These are phyloP conservation scores for Plantago rigida DNA, from an alignment of 305 asterid genomes.

Conservation along the genomic window DNA sequence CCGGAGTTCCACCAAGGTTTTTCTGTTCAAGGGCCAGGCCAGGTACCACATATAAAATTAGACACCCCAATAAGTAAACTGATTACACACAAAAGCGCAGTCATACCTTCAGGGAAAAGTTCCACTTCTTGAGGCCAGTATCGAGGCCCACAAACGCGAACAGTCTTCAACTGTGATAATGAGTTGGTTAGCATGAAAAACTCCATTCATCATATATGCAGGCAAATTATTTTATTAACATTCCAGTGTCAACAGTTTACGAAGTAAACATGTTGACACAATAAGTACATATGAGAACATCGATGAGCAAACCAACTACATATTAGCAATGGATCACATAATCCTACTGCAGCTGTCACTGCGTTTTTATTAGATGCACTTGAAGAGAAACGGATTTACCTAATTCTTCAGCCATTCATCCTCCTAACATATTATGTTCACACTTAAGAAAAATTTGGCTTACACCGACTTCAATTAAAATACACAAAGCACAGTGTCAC, in stretches of 20 bases:
- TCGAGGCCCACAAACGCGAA: conserved; percentile 98
- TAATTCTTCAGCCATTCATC: background rate
- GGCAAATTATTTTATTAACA: conserved; percentile 7
- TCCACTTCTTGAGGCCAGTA: conserved; percentile 92
- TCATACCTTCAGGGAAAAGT: conserved; percentile 70
- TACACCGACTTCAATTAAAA: conserved; percentile 16
- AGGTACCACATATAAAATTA: conserved; percentile 21
- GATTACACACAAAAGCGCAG: conserved; percentile 14
- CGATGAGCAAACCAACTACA: background rate
- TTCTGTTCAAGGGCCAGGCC: conserved; percentile 42
- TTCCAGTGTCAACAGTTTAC: background rate
- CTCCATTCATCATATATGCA: conserved; percentile 4
- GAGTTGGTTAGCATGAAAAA: conserved; percentile 15
- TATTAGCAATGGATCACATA: background rate
- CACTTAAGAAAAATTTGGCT: background rate
- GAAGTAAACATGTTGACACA: background rate
- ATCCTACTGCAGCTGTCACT: background rate
- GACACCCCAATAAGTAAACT: conserved; percentile 15
- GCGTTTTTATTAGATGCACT: background rate
- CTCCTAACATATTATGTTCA: conserved; percentile 6
- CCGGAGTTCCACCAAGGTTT: conserved; percentile 89
- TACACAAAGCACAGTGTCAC: conserved; percentile 14
- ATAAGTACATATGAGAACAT: background rate
- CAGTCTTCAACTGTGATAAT: conserved; percentile 68
- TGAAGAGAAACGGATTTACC: no score